phyloP scores from a whole-genome alignment of 75 land plant genomes.

The Sequoiadendron giganteum region DNA sequence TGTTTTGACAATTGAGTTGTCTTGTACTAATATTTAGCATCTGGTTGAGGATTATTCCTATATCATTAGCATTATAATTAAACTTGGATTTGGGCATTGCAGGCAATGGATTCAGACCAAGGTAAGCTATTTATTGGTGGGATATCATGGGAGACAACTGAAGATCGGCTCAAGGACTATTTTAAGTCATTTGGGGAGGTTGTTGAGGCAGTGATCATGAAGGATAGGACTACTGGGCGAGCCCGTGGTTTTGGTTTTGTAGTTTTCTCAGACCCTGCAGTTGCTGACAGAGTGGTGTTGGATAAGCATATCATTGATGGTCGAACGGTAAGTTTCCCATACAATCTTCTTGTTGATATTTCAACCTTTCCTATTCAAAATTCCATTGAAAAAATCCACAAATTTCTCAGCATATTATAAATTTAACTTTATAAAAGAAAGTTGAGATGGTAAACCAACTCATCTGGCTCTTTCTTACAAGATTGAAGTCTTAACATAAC shows the following conservation, averaged over 20 bases:
- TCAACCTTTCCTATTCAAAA: background rate
- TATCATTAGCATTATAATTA: background rate
- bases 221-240: constrained; percentile 93
- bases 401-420: background rate
- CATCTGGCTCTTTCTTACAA: background rate
- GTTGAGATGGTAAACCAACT: background rate
- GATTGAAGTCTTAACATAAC: background rate
- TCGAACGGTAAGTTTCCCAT: constrained; percentile 45
- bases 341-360: background rate
- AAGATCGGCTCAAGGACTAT: constrained; percentile 85
- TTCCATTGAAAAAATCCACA: background rate
- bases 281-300: constrained; percentile 81
- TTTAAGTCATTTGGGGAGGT: constrained; percentile 83
- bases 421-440: background rate
- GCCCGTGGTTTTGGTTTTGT: constrained; percentile 96
- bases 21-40: background rate
- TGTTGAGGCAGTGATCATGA: constrained; percentile 93
- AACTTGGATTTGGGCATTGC: constrained; percentile 5
- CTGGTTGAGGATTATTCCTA: background rate
- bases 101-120: constrained; percentile 75
- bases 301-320: constrained; percentile 92
- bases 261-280: constrained; percentile 83
- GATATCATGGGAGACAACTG: constrained; percentile 96
- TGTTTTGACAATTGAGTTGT: background rate
- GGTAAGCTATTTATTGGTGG: constrained; percentile 94